These are phyloP conservation scores for Psidium guajava DNA, from an alignment of 345 rosid species.

Conservation along the genomic window DNA sequence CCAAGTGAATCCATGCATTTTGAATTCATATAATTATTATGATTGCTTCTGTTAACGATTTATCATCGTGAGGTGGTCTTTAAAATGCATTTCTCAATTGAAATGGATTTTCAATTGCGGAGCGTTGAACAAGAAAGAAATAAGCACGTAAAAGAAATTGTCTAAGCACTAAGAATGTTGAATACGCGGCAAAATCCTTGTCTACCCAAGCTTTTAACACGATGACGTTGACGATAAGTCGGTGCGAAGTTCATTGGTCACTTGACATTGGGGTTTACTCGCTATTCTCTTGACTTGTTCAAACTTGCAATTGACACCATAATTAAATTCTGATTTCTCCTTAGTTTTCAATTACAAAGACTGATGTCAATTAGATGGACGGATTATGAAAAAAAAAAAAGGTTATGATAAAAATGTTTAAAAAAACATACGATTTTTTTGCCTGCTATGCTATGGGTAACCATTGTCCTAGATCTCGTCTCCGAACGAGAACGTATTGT, in stretches of 20 bases:
- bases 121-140: neutral
- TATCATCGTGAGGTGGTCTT: neutral
- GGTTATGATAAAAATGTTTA: neutral
- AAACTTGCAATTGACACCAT: neutral
- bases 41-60: neutral
- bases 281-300: neutral
- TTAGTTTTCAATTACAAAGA: neutral
- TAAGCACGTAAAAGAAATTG: neutral
- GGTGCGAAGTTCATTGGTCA: neutral
- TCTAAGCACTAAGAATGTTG: neutral
- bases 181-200: neutral
- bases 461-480: neutral
- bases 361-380: neutral
- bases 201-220: neutral
- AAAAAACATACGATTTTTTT: neutral
- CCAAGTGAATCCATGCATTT: neutral
- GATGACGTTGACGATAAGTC: neutral
- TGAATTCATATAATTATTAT: neutral
- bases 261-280: neutral
- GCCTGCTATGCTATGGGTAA: neutral
- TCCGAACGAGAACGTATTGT: too few relatives aligned
- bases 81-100: neutral
- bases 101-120: neutral
- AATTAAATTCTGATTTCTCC: neutral
- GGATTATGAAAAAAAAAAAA: neutral